A percentile compares a stretch with the other conserved stretches of the same genome.
Evolutionary conservation across 768 basidiomycete species (phyloP).

Genomic region (Leccinum arenicola): DNA sequence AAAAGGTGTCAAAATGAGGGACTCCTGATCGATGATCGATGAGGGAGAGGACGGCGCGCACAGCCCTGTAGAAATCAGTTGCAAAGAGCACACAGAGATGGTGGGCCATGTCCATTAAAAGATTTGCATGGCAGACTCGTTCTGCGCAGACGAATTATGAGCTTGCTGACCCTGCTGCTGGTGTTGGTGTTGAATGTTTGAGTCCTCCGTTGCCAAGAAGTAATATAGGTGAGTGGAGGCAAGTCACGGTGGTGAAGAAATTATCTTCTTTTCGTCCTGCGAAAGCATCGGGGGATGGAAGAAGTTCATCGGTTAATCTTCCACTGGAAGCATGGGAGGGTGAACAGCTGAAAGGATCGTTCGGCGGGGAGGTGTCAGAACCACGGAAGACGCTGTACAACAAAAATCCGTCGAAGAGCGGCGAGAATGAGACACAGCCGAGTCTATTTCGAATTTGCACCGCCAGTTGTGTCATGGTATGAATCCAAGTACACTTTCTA

Average conservation of each 20-base stretch:
- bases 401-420: slow-evolving; percentile 64
- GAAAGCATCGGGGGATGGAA: slow-evolving; percentile 60
- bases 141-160: slow-evolving; percentile 15
- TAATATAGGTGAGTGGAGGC: slow-evolving; percentile 46
- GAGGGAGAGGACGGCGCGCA: neutral
- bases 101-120: slow-evolving; percentile 18
- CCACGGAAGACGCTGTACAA: slow-evolving; percentile 52
- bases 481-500: too few species aligned
- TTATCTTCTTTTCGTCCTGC: slow-evolving; percentile 57
- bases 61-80: slow-evolving; percentile 11
- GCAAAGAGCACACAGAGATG: neutral
- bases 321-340: slow-evolving; percentile 64
- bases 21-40: too few species aligned
- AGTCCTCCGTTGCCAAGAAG: slow-evolving; percentile 38
- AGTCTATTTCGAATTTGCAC: slow-evolving; percentile 12
- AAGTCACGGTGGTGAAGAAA: slow-evolving; percentile 35
- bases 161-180: slow-evolving; percentile 4
- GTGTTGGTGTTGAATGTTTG: slow-evolving; percentile 16
- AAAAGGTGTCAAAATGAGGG: neutral
- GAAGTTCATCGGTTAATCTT: slow-evolving; percentile 74
- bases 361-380: slow-evolving; percentile 74
- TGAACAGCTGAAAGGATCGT: slow-evolving; percentile 59
- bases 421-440: slow-evolving; percentile 55
- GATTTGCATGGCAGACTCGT: slow-evolving; percentile 37
- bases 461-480: too few species aligned